phyloP scores from a whole-genome alignment of 176 grass and related monocot species.

The Urochloa ruziziensis region DNA sequence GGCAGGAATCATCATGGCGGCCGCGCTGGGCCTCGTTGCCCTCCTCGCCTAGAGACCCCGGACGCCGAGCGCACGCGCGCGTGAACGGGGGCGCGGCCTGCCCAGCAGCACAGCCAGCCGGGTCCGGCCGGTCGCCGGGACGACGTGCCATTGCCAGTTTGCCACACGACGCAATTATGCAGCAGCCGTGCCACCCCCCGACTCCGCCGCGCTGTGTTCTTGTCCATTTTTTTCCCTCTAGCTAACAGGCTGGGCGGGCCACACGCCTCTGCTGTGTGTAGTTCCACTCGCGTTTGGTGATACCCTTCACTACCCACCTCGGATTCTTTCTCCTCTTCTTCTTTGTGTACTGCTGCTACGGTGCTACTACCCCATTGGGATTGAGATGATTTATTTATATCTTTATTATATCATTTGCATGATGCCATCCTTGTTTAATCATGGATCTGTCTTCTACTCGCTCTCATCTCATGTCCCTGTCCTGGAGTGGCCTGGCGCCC shows the following conservation, averaged over 20 bases:
- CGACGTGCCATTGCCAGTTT: not conserved
- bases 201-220: conserved; percentile 1
- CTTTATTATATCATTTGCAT: conserved; percentile 27
- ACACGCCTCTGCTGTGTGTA: not conserved
- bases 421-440: conserved; percentile 22
- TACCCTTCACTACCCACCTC: not conserved
- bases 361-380: conserved; percentile 2
- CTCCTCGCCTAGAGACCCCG: conserved; percentile 32
- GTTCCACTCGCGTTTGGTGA: conserved; percentile 10
- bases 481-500: not conserved
- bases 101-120: not conserved
- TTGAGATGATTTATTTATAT: conserved; percentile 48
- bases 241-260: conserved; percentile 12
- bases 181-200: conserved; percentile 14
- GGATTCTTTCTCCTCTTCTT: conserved; percentile 31
- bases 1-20: conserved; percentile 27
- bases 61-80: not conserved
- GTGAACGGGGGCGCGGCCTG: not conserved
- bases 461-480: not conserved
- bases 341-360: conserved; percentile 1
- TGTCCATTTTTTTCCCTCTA: not conserved
- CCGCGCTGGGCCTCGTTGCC: conserved; percentile 42
- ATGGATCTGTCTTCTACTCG: conserved; percentile 25
- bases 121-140: not conserved
- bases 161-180: not conserved